Conservation (phyloP, 805 yeast genomes). For the Candida oleophila region DNA sequence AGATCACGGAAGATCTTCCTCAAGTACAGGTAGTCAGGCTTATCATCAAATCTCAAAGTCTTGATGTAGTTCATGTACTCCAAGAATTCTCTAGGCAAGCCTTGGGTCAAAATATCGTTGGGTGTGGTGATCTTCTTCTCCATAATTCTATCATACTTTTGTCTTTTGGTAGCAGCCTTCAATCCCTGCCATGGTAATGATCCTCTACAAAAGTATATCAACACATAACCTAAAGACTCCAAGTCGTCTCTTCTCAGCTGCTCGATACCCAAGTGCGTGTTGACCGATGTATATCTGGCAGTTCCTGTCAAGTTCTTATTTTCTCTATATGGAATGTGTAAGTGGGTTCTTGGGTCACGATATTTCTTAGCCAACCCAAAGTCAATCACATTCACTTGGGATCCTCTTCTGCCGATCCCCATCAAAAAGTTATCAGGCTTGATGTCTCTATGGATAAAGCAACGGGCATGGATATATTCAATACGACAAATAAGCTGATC, state of each 20-base stretch:
- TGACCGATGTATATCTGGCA: constrained; percentile 92
- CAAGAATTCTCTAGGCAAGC: constrained; percentile 87
- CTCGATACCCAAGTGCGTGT: constrained; percentile 95
- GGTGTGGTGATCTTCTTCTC: constrained; percentile 93
- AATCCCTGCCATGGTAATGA: constrained; percentile 98
- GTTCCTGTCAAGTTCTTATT: constrained; percentile 96
- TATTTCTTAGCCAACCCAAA: constrained; percentile 92
- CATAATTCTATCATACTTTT: constrained; percentile 93
- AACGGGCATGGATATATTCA: constrained; percentile 92
- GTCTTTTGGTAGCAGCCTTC: constrained; percentile 95
- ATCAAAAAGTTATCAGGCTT: constrained; percentile 81
- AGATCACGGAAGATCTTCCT: constrained; percentile 88
- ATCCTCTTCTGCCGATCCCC: constrained; percentile 94
- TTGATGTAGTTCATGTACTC: constrained; percentile 86
- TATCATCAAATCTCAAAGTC: constrained; percentile 89
- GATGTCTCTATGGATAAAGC: constrained; percentile 83
- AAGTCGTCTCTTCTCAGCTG: constrained; percentile 96
- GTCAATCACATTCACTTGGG: constrained; percentile 91
- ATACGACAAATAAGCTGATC: constrained; percentile 93
- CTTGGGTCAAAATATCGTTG: constrained; percentile 81
- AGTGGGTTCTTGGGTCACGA: constrained; percentile 89
- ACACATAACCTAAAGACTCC: constrained; percentile 91
- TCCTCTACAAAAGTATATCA: constrained; percentile 92
- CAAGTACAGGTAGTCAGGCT: constrained; percentile 89
- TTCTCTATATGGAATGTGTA: constrained; percentile 95